These are phyloP conservation scores for Aspergillus viridinutans DNA, from an alignment of 2,329 filamentous ascomycete genomes.

Conservation along the genomic window DNA sequence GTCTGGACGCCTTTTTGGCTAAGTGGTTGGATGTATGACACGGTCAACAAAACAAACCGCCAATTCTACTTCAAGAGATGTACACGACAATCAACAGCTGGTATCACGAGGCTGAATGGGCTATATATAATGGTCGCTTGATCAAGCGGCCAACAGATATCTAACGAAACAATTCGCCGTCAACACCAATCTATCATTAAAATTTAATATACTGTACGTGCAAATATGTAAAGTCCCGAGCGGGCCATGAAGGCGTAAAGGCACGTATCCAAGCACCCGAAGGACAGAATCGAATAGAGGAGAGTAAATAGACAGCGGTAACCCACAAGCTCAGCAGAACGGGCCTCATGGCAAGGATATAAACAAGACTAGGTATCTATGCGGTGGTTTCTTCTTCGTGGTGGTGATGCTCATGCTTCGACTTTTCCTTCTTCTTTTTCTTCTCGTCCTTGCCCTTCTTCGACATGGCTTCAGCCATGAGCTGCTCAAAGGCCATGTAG, in stretches of 20 bases:
- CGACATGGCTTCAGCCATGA: constrained; percentile 91
- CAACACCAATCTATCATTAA: background rate
- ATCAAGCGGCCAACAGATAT: background rate
- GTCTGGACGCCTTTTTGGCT: too few relatives aligned
- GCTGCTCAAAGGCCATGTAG: constrained; percentile 97
- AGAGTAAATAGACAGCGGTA: background rate
- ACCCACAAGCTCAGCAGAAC: background rate
- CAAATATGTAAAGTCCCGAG: background rate
- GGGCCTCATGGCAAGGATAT: background rate
- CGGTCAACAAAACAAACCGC: too few relatives aligned
- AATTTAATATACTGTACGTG: background rate
- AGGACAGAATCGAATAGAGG: background rate
- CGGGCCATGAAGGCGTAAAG: background rate
- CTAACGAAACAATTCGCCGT: too few relatives aligned
- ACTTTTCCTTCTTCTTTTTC: constrained; percentile 59
- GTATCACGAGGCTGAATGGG: too few relatives aligned
- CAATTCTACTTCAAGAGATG: too few relatives aligned
- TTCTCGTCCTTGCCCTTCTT: constrained; percentile 86
- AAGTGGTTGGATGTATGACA: too few relatives aligned
- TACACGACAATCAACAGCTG: too few relatives aligned
- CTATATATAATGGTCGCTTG: background rate
- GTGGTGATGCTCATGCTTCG: constrained; percentile 29
- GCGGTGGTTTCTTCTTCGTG: constrained; percentile 10
- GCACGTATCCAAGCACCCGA: background rate
- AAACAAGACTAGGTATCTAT: constrained; percentile 8